Conservation (phyloP, 768 basidiomycete species). For the Rhizopogon roseolus region DNA sequence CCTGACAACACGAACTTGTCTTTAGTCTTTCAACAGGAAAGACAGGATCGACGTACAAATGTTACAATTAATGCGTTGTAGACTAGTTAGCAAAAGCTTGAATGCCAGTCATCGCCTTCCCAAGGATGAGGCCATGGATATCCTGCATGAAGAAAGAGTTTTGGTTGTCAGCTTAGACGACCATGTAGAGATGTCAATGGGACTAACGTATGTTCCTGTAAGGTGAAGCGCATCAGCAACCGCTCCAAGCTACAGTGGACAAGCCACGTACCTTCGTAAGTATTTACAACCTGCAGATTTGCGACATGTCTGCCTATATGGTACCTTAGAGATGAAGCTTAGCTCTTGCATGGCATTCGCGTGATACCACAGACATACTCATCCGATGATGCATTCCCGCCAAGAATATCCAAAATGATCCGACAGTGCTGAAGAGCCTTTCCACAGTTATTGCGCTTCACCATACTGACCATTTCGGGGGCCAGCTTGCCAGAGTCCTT, state of each 20-base stretch:
- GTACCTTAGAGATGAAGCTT: constrained; percentile 46
- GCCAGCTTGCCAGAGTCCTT: constrained; percentile 73
- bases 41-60: not conserved
- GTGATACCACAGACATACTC: constrained; percentile 54
- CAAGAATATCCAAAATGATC: constrained; percentile 81
- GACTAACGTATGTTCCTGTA: constrained; percentile 58
- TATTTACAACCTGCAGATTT: constrained; percentile 94
- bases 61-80: not conserved
- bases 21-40: not conserved
- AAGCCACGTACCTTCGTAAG: constrained; percentile 72
- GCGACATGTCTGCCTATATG: constrained; percentile 91
- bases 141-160: constrained; percentile 43
- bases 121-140: constrained; percentile 86
- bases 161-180: constrained; percentile 9
- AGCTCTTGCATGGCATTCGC: constrained; percentile 31
- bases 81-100: constrained; percentile 71
- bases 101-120: constrained; percentile 88
- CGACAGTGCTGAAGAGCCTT: constrained; percentile 85
- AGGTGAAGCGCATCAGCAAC: constrained; percentile 2
- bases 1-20: not conserved
- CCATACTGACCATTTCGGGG: constrained; percentile 91
- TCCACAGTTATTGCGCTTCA: constrained; percentile 95
- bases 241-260: not conserved
- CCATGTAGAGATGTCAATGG: not conserved
- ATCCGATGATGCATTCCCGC: constrained; percentile 90